Base-by-base conservation (phyloP, 495 filamentous ascomycete genomes). In the Penicillium paradoxum region DNA sequence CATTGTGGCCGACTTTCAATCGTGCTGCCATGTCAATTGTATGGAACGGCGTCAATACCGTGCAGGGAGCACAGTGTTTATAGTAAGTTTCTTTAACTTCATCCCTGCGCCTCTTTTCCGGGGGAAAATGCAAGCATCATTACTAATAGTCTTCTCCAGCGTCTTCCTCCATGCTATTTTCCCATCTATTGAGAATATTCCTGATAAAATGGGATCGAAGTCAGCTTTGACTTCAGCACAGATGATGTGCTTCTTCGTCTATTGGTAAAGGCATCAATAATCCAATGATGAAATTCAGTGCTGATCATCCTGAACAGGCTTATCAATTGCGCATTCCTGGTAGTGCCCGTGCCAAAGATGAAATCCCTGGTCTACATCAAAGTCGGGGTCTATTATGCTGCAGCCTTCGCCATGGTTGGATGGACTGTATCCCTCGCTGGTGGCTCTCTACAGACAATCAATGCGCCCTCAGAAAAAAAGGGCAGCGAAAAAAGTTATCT, bases 1-100 rank as follows among this genome's bases (percentile, higher is more conserved):
- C 67, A 8, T 52, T 68, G 51, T 70, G 67, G 67, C 69, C 69
- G 8, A 73, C 68, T 15, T 66, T 73, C 25, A 73, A 71, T 42
- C 60, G 69, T 9, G 69, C 68, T 2, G 59, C 62, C 4, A 70
- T 73, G 69, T 64, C 68, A 1, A 67, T 71, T 45, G 66, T 73
- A 2, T 73, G 69, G 69, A 69, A 69, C 38, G 69, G 69, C 1
- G 69, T 70, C 8, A 70, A 72, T 47, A 50, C 62, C 0, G 66
- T 67, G 21, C 69, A 72, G 49, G 69, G 69, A 6, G 69, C 59
- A 10, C 69, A 72, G 55, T 70, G 67, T 58, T 45, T 72, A 24
- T 70, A 72, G 63, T 66, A 30, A 49, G 60, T 57, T 22, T 3
- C 10, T 36, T 8, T 22, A 1, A 2, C 27, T 11, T 24, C 18